Evolutionary conservation across 2,329 filamentous ascomycete species (phyloP).

Genomic region (Neocatenulostroma microsporum): DNA sequence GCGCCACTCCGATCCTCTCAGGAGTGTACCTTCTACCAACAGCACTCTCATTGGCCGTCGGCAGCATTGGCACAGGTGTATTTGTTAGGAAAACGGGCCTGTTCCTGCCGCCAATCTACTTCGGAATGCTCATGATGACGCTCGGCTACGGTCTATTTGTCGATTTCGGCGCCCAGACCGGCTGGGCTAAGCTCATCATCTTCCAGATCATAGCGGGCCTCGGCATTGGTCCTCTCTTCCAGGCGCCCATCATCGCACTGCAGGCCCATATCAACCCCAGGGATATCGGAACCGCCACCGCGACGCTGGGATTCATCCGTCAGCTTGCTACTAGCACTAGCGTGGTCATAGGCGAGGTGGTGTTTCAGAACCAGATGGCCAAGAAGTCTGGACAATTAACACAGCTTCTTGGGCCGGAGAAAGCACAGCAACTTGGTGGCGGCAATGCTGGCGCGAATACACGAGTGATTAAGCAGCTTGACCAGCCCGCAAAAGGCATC

Average conservation of each 20-base stretch:
- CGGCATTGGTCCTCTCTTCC: conserved; percentile 61
- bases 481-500: conserved; percentile 36
- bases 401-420: conserved; percentile 43
- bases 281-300: conserved; percentile 62
- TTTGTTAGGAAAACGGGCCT: conserved; percentile 41
- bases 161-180: conserved; percentile 27
- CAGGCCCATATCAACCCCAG: conserved; percentile 54
- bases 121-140: conserved; percentile 32
- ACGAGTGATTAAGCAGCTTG: conserved; percentile 47
- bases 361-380: conserved; percentile 70
- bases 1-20: conserved; percentile 59
- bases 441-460: conserved; percentile 55
- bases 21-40: conserved; percentile 51
- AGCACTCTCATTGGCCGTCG: conserved; percentile 27
- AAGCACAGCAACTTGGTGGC: conserved; percentile 50
- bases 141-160: conserved; percentile 34
- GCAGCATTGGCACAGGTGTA: conserved; percentile 28
- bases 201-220: conserved; percentile 58
- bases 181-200: conserved; percentile 33
- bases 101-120: conserved; percentile 47
- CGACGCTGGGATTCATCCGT: conserved; percentile 59
- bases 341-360: conserved; percentile 66
- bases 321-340: conserved; percentile 61
- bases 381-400: conserved; percentile 45
- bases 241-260: conserved; percentile 59